Evolutionary conservation across 2,329 filamentous ascomycete species (phyloP), one percentile per base, ranked within the genome.

Genomic region (Lithohypha guttulata): DNA sequence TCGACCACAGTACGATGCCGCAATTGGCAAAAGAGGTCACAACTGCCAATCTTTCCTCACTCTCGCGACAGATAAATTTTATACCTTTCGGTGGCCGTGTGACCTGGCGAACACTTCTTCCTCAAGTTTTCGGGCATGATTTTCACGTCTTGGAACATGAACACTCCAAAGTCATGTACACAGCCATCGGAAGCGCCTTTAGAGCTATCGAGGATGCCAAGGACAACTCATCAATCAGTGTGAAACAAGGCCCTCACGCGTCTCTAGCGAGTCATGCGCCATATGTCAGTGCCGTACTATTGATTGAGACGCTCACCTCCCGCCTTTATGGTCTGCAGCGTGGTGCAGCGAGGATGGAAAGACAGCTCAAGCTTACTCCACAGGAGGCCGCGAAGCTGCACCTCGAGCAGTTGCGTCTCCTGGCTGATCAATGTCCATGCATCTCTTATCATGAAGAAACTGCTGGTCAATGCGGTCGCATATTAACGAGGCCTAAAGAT

Each of bases 71-170:
- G 4, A 38, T 49, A 10, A 44, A 51, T 33, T 36, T 42, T 15
- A 38, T 45, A 13, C 43, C 46, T 2, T 48, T 46, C 23, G 44
- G 46, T n/a, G 47, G 48, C 6, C 38, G 47, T 18, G 41, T 51
- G 1, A 42, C 39, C 17, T 51, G 48, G 48, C 35, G 47, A 22
- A 45, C 47, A 13, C 39, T 51, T 13, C 39, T 51, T 7, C 48
- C 47, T 2, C 43, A 42, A 29, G 48, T 51, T 2, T 51, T 51
- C 28, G 48, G 48, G 26, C 43, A 45, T 21, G 45, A 36, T 18
- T 51, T 49, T 27, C 45, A 48, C 32, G 42, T 41, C 14, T 31
- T 51, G 10, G 48, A 51, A 17, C 48, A 51, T 22, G 43, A 44
- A 13, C 20, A 44, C 10, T 41, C 45, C 25, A 45, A 45, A 28